Percentiles rank a stretch among this genome's conserved stretches.
These are phyloP conservation scores for Talaromyces sp. DNA, from an alignment of 2,329 filamentous ascomycete species.

Conservation along the genomic window DNA sequence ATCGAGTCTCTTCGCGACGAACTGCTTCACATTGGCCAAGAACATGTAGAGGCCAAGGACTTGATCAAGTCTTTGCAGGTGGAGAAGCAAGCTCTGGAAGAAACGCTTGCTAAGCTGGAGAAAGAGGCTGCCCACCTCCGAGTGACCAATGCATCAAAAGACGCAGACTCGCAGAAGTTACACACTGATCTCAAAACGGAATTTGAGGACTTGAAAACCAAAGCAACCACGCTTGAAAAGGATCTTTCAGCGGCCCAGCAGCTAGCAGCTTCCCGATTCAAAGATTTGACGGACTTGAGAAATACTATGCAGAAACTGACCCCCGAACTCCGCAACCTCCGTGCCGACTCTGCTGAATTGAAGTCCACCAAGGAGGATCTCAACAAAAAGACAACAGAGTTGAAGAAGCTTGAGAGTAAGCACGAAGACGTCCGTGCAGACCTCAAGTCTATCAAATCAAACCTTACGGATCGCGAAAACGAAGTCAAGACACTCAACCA, in stretches of 20 bases:
- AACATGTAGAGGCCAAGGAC: conserved; percentile 78
- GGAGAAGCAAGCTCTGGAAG: conserved; percentile 60
- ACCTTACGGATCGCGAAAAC: conserved; percentile 66
- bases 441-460: conserved; percentile 62
- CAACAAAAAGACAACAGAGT: conserved; percentile 54
- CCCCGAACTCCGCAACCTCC: conserved; percentile 73
- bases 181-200: conserved; percentile 56
- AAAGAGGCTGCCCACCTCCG: conserved; percentile 60
- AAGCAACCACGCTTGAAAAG: conserved; percentile 65
- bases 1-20: conserved; percentile 79
- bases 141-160: conserved; percentile 40
- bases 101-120: conserved; percentile 63
- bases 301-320: conserved; percentile 80
- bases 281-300: conserved; percentile 74
- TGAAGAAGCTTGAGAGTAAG: conserved; percentile 72
- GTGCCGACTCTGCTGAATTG: conserved; percentile 69
- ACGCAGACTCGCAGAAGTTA: conserved; percentile 47
- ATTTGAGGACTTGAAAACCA: conserved; percentile 66
- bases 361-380: conserved; percentile 74
- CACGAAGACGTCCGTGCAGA: conserved; percentile 79
- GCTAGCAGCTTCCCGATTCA: conserved; percentile 80
- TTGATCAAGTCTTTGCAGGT: conserved; percentile 63
- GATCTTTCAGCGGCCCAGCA: conserved; percentile 83
- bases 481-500: conserved; percentile 76
- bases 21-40: conserved; percentile 70